Base-by-base conservation (phyloP, 768 basidiomycete genomes). In the Udeniomyces megalosporus region DNA sequence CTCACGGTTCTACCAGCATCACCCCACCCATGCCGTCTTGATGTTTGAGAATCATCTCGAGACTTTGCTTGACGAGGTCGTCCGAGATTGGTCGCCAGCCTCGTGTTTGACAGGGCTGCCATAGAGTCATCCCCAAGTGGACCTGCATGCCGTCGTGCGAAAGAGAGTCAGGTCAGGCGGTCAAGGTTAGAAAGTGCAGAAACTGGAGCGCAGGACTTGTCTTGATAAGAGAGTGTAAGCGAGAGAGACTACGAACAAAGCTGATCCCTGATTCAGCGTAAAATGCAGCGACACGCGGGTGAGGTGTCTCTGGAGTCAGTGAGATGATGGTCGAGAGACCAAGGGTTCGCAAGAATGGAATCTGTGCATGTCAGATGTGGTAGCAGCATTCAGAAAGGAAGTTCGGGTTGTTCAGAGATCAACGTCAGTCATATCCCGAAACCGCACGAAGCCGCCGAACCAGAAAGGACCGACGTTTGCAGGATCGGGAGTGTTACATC, bases 21-120 rank as follows among this genome's bases (percentile, higher is more conserved):
- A n/a, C n/a, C n/a, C n/a, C n/a, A 72, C 38, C 8, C 70, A 69
- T 3, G 63, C 70, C 67, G 44, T 61, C 58, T 26, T 68, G 34
- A 29, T 55, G 58, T 59, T 70, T 68, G 31, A 72, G 61, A 14
- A 71, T 64, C 47, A 60, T 58, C 68, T 72, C 71, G 28, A 72
- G 66, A 2, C 69, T 62, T 4, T 67, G 49, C 55, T 72, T 72
- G 62, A 72, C 69, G 4, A 70, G 57, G 32, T 72, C 70, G 49
- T 72, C 70, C 35, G 67, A 67, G n/a, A 72, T 69, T 4, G 71
- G 71, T 59, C 69, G 69, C 69, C 69, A 71, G 44, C 70, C 71
- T 15, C 65, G 59, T 3, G 66, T 66, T 10, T 66, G 64, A 49
- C 68, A 50, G 66, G 49, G 49, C 8, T 59, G 58, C 47, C 69